A percentile compares a stretch with the other conserved stretches of the same genome.
Evolutionary conservation across 441 rosid species (phyloP).

Genomic region (Breynia disticha): DNA sequence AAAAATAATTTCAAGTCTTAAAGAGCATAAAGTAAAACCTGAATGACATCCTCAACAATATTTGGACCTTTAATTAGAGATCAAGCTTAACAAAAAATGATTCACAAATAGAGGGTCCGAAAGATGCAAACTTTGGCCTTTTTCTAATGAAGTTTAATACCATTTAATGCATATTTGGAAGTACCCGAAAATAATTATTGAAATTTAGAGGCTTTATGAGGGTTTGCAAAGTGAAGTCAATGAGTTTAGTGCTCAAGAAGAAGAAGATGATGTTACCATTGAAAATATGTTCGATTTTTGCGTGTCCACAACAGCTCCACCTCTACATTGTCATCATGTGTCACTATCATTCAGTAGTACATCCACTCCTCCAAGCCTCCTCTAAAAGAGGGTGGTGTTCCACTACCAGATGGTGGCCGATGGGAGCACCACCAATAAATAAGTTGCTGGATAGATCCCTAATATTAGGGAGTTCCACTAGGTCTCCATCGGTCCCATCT

Average conservation of each 20-base stretch:
- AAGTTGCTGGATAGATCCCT: no score
- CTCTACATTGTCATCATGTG: no score
- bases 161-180: slow-evolving; percentile 10
- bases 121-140: slow-evolving; percentile 13
- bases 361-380: no score
- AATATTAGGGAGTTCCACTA: no score
- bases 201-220: slow-evolving; percentile 13
- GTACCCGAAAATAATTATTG: slow-evolving; percentile 19
- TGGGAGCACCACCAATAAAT: no score
- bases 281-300: no score
- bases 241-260: slow-evolving; percentile 28
- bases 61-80: slow-evolving; percentile 61
- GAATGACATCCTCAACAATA: slow-evolving; percentile 84
- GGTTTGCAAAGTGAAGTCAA: slow-evolving; percentile 33
- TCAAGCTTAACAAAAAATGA: slow-evolving; percentile 57
- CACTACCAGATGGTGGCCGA: no score
- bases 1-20: background rate
- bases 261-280: slow-evolving; percentile 21
- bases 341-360: no score
- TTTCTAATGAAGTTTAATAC: slow-evolving; percentile 15
- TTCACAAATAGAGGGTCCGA: slow-evolving; percentile 37
- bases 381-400: no score
- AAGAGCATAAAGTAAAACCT: slow-evolving; percentile 42
- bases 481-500: no score
- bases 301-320: no score